phyloP scores from a whole-genome alignment of 176 grass and related monocot species.

The Saccharum officinarum region DNA sequence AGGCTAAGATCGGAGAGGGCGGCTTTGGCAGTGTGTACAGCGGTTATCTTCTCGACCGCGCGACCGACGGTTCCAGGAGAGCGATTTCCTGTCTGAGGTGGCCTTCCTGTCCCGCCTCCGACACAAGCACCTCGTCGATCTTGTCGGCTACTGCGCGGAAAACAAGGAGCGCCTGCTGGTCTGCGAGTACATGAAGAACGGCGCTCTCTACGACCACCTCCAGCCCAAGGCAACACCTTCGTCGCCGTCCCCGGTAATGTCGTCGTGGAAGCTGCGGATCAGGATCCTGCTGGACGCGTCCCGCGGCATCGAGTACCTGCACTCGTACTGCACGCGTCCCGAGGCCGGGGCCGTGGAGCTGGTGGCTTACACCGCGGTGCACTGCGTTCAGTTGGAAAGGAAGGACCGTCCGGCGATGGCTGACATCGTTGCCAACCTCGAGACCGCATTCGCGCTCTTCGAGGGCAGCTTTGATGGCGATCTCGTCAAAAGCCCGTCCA shows the following conservation, averaged over 20 bases:
- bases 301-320: constrained; percentile 83
- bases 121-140: constrained; percentile 70
- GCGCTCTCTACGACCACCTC: constrained; percentile 74
- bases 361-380: constrained; percentile 43
- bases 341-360: constrained; percentile 46
- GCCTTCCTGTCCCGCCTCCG: constrained; percentile 67
- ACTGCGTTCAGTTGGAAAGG: constrained; percentile 30
- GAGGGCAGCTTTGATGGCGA: background rate
- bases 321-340: too few relatives aligned
- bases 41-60: constrained; percentile 45
- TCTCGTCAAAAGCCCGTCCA: background rate
- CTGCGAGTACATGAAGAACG: constrained; percentile 79
- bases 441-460: constrained; percentile 45
- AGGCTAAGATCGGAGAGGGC: constrained; percentile 55
- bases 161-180: constrained; percentile 66
- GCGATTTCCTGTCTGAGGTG: constrained; percentile 65
- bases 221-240: constrained; percentile 13
- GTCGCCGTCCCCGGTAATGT: constrained; percentile 28
- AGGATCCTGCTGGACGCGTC: constrained; percentile 80
- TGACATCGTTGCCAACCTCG: constrained; percentile 42
- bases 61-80: constrained; percentile 53
- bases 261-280: constrained; percentile 83
- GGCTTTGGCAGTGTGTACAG: constrained; percentile 81
- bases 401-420: constrained; percentile 42
- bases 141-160: constrained; percentile 74